Percentiles rank a stretch among this genome's conserved stretches.
Evolutionary conservation across 305 asterid species (phyloP).

Genomic region (Fraxinus nigra): DNA sequence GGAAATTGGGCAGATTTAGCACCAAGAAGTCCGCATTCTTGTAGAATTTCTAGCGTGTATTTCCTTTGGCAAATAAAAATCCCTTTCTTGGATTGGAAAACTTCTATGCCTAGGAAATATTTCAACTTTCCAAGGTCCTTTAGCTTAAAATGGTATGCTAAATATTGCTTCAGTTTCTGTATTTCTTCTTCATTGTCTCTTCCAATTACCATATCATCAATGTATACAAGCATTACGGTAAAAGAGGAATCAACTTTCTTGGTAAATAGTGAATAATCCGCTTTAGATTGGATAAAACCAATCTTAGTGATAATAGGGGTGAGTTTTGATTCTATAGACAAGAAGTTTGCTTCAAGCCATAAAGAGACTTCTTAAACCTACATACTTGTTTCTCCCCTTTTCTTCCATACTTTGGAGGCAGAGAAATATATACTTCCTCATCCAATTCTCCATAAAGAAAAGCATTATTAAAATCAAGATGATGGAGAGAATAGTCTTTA

Average conservation of each 20-base stretch:
- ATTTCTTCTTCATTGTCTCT: neutral
- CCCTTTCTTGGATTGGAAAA: neutral
- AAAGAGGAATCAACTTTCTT: neutral
- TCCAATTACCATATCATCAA: neutral
- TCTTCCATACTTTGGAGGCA: too few species aligned
- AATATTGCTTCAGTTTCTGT: neutral
- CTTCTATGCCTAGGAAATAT: neutral
- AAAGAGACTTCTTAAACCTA: too few species aligned
- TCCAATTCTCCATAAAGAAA: too few species aligned
- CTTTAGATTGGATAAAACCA: too few species aligned
- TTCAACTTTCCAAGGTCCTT: neutral
- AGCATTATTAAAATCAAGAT: too few species aligned
- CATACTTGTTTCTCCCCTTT: too few species aligned
- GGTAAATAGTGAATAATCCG: too few species aligned
- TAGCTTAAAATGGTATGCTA: neutral
- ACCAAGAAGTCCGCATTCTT: neutral
- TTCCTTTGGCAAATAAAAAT: neutral
- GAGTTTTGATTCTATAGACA: too few species aligned
- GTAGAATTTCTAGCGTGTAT: neutral
- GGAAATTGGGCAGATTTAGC: neutral
- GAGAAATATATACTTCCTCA: too few species aligned
- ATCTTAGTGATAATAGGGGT: too few species aligned
- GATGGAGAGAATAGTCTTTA: too few species aligned
- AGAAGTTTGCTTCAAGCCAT: too few species aligned
- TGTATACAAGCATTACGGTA: neutral